These are phyloP conservation scores for Collybia sordida DNA, from an alignment of 768 basidiomycete genomes.

Conservation along the genomic window DNA sequence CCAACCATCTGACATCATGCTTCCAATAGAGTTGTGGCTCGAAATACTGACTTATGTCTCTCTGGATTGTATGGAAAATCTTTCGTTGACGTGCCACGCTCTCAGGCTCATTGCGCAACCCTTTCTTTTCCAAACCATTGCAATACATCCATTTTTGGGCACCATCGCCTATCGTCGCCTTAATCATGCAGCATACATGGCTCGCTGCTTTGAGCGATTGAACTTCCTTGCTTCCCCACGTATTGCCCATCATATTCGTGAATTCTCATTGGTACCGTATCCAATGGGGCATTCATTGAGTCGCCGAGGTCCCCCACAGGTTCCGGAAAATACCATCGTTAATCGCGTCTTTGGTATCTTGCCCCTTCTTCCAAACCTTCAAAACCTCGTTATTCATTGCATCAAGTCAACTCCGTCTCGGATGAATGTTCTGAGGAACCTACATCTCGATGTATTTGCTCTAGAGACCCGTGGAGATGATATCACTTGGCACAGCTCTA, in stretches of 20 bases:
- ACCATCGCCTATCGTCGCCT: conserved; percentile 18
- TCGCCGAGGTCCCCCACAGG: conserved; percentile 8
- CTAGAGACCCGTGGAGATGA: conserved; percentile 16
- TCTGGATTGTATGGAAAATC: neutral
- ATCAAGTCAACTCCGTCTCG: conserved; percentile 8
- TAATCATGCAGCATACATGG: conserved; percentile 11
- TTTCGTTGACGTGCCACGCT: conserved; percentile 13
- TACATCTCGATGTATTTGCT: conserved; percentile 10
- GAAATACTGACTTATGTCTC: conserved; percentile 12
- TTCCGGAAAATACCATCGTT: conserved; percentile 13
- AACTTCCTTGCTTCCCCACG: conserved; percentile 10
- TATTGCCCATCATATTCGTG: conserved; percentile 10
- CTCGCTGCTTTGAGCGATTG: conserved; percentile 11
- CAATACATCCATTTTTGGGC: conserved; percentile 17
- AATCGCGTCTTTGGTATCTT: conserved; percentile 6
- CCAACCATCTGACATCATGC: neutral
- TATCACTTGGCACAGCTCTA: conserved; percentile 6
- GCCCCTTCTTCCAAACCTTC: conserved; percentile 13
- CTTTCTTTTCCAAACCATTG: conserved; percentile 9
- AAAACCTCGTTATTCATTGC: conserved; percentile 13
- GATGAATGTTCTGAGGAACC: conserved; percentile 4
- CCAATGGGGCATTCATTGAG: conserved; percentile 16
- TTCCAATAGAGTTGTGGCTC: conserved; percentile 22
- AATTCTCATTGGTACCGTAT: conserved; percentile 16
- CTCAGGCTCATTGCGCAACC: conserved; percentile 16